Percentiles rank a stretch among this genome's conserved stretches.
phyloP scores from a whole-genome alignment of 208 protist species.

The Herpetomonas samuelpessoai region DNA sequence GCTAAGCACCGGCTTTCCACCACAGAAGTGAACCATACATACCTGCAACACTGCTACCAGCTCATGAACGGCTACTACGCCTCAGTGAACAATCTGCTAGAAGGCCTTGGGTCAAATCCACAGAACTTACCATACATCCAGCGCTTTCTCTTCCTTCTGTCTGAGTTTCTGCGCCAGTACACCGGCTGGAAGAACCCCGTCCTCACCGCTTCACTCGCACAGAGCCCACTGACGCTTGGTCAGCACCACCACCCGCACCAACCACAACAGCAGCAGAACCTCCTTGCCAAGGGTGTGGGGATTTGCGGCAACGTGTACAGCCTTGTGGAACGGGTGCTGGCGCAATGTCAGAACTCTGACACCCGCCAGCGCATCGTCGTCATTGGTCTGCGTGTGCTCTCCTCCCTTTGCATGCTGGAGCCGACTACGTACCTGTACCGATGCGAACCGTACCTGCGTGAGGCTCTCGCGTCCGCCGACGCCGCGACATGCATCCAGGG shows the following conservation, averaged over 20 bases:
- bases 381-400: conserved; percentile 67
- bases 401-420: conserved; percentile 80
- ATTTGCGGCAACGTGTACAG: conserved; percentile 72
- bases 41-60: conserved; percentile 74
- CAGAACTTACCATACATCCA: conserved; percentile 67
- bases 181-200: conserved; percentile 61
- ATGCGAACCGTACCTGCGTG: conserved; percentile 39
- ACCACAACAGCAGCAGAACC: conserved; percentile 30
- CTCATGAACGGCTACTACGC: conserved; percentile 89
- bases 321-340: conserved; percentile 46
- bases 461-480: conserved; percentile 39
- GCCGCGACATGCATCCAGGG: conserved; percentile 49
- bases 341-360: conserved; percentile 20
- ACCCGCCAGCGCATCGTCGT: conserved; percentile 30
- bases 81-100: conserved; percentile 41
- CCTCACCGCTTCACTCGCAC: conserved; percentile 16
- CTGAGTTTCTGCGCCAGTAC: conserved; percentile 78
- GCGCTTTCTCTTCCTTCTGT: conserved; percentile 88
- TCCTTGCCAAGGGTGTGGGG: conserved; percentile 48
- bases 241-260: no score
- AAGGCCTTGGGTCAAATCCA: conserved; percentile 35
- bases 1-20: conserved; percentile 24
- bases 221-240: conserved; percentile 9
- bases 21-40: conserved; percentile 44
- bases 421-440: conserved; percentile 66